Evolutionary conservation across 2,329 filamentous ascomycete species (phyloP).

Genomic region (Aspergillus proliferans): DNA sequence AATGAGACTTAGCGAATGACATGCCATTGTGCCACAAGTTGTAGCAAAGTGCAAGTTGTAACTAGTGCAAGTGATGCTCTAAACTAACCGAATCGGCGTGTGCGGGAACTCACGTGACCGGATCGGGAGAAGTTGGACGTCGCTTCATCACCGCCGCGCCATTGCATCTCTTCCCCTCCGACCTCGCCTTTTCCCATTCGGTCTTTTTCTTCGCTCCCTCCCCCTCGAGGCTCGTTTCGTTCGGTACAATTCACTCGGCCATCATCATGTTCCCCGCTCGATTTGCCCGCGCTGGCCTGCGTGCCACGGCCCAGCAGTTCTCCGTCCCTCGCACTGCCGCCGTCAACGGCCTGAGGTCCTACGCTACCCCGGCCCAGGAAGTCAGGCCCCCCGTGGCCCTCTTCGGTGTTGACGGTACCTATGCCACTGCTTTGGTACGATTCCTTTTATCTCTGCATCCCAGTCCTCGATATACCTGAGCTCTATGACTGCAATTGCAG

Average conservation of each 20-base stretch:
- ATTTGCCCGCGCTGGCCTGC: conserved; percentile 51
- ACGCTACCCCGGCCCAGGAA: conserved; percentile 62
- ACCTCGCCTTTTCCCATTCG: conserved; percentile 19
- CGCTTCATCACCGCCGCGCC: conserved; percentile 11
- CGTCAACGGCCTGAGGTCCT: conserved; percentile 58
- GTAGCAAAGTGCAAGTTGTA: background rate
- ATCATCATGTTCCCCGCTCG: conserved; percentile 51
- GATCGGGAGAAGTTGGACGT: conserved; percentile 22
- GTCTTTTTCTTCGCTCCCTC: background rate
- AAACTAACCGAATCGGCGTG: conserved; percentile 17
- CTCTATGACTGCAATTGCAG: conserved; percentile 3
- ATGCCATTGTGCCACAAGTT: background rate
- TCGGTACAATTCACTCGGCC: conserved; percentile 16
- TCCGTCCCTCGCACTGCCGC: conserved; percentile 35
- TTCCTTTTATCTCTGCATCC: conserved; percentile 1
- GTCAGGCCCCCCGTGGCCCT: conserved; percentile 82
- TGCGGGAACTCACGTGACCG: conserved; percentile 24
- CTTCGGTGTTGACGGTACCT: conserved; percentile 95
- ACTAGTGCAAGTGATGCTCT: background rate
- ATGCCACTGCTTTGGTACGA: conserved; percentile 95
- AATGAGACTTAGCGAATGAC: background rate
- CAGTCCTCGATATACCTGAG: background rate
- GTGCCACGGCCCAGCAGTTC: conserved; percentile 45
- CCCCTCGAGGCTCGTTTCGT: conserved; percentile 12
- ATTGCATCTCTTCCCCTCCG: conserved; percentile 9